These are phyloP conservation scores for Ramalina intermedia DNA, from an alignment of 495 filamentous ascomycete species.

Conservation along the genomic window DNA sequence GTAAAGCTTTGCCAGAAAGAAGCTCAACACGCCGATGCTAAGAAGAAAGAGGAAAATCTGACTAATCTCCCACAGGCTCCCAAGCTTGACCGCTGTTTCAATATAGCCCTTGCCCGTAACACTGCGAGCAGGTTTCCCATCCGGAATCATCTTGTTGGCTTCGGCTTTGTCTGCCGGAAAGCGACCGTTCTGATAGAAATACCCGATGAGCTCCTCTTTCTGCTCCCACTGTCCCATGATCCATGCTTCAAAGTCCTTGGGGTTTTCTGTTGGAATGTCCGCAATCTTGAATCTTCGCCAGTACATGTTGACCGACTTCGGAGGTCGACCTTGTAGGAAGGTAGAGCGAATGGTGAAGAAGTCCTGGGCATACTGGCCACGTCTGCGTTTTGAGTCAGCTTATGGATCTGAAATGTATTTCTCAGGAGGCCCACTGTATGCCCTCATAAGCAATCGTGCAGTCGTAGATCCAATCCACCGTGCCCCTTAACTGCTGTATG, in stretches of 20 bases:
- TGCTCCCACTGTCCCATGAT: constrained; percentile 44
- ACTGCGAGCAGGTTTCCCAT: constrained; percentile 18
- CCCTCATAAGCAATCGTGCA: constrained; percentile 57
- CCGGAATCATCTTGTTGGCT: constrained; percentile 13
- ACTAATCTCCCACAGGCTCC: constrained; percentile 37
- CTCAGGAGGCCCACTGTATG: constrained; percentile 37
- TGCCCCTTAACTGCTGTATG: constrained; percentile 42
- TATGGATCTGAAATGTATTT: background rate
- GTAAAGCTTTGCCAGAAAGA: constrained; percentile 15
- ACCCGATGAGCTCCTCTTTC: constrained; percentile 46
- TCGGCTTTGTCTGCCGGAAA: constrained; percentile 44
- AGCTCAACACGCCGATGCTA: constrained; percentile 16
- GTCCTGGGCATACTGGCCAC: constrained; percentile 47
- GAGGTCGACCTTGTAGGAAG: constrained; percentile 50
- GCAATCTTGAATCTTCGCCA: constrained; percentile 45
- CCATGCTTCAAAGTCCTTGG: constrained; percentile 43
- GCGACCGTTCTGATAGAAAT: constrained; percentile 40
- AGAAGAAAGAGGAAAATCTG: constrained; percentile 40
- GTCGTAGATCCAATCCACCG: constrained; percentile 54
- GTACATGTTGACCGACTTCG: constrained; percentile 57
- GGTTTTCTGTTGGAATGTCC: constrained; percentile 24
- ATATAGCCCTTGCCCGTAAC: constrained; percentile 37
- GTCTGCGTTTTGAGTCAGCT: constrained; percentile 20
- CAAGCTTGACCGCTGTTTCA: constrained; percentile 40
- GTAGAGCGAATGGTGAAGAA: constrained; percentile 50